phyloP scores from a whole-genome alignment of 441 rosid species.

The Daphne laureola region DNA sequence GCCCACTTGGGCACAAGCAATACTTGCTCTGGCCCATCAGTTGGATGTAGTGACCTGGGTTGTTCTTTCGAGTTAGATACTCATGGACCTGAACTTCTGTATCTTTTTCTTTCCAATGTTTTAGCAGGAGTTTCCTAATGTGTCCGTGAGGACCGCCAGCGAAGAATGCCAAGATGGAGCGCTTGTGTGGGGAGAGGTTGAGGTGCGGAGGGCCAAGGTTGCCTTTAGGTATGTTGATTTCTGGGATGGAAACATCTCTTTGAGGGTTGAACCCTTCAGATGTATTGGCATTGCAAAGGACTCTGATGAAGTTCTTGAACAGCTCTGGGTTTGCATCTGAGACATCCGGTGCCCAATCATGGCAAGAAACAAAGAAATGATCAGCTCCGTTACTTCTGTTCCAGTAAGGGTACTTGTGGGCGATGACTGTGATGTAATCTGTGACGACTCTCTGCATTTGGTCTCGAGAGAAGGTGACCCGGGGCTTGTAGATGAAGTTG shows the following conservation, averaged over 20 bases:
- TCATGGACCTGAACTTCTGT: slow-evolving; percentile 32
- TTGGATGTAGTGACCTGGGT: slow-evolving; percentile 19
- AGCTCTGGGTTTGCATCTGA: slow-evolving; percentile 20
- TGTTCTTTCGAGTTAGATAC: slow-evolving; percentile 18
- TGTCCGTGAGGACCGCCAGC: slow-evolving; percentile 36
- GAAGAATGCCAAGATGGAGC: slow-evolving; percentile 34
- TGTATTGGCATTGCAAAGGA: slow-evolving; percentile 33
- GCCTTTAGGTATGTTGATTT: slow-evolving; percentile 23
- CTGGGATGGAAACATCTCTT: slow-evolving; percentile 39
- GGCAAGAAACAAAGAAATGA: slow-evolving; percentile 44
- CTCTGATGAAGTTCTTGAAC: slow-evolving; percentile 23
- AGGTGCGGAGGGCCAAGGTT: slow-evolving; percentile 16
- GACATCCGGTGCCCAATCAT: slow-evolving; percentile 51
- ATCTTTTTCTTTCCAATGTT: slow-evolving; percentile 34
- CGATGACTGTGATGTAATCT: slow-evolving; percentile 33
- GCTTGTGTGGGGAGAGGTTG: slow-evolving; percentile 2
- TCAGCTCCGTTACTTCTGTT: slow-evolving; percentile 37
- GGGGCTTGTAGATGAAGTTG: slow-evolving; percentile 28
- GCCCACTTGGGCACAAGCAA: slow-evolving; percentile 46
- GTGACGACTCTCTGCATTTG: slow-evolving; percentile 28
- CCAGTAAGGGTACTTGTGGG: slow-evolving; percentile 33
- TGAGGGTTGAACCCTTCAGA: slow-evolving; percentile 29
- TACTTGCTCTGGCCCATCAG: slow-evolving; percentile 31
- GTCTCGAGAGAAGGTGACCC: slow-evolving; percentile 23
- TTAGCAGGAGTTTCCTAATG: slow-evolving; percentile 25